Conservation (phyloP, 192 early-diverging fungal genomes). For the Dispira simplex region DNA sequence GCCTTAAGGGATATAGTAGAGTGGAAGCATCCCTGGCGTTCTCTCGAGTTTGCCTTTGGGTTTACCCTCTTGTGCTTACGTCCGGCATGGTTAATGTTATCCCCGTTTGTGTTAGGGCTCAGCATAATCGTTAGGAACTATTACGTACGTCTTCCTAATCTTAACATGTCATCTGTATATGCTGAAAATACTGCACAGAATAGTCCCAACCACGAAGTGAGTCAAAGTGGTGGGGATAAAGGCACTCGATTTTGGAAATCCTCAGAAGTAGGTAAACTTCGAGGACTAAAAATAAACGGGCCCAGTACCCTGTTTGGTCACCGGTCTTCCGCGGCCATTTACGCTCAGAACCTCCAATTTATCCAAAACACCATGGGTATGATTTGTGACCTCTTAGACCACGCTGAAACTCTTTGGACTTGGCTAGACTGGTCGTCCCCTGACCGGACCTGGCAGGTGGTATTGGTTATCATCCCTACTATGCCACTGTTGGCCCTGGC, state of each 20-base stretch:
- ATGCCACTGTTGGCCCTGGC: background rate
- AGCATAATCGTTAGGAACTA: background rate
- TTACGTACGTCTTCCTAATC: background rate
- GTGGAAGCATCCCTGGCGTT: conserved; percentile 29
- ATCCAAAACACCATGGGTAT: conserved; percentile 36
- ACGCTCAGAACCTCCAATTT: conserved; percentile 30
- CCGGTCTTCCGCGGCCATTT: conserved; percentile 1
- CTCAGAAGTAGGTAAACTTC: background rate
- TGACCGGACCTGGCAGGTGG: background rate
- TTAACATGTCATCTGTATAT: background rate
- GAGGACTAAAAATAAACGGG: background rate
- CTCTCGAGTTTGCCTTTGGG: conserved; percentile 6
- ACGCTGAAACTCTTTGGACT: background rate
- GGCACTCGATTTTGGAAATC: background rate
- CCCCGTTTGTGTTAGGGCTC: background rate
- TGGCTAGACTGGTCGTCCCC: conserved; percentile 9
- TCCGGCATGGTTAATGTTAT: conserved; percentile 14
- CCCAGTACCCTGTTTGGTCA: background rate
- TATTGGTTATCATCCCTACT: background rate
- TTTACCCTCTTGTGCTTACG: conserved; percentile 5
- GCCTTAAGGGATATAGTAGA: conserved; percentile 20
- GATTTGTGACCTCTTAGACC: conserved; percentile 13
- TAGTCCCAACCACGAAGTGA: background rate
- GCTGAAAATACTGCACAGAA: background rate
- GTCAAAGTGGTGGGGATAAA: background rate